Evolutionary conservation across 2,329 filamentous ascomycete species (phyloP).

Genomic region (Fusarium nanum): DNA sequence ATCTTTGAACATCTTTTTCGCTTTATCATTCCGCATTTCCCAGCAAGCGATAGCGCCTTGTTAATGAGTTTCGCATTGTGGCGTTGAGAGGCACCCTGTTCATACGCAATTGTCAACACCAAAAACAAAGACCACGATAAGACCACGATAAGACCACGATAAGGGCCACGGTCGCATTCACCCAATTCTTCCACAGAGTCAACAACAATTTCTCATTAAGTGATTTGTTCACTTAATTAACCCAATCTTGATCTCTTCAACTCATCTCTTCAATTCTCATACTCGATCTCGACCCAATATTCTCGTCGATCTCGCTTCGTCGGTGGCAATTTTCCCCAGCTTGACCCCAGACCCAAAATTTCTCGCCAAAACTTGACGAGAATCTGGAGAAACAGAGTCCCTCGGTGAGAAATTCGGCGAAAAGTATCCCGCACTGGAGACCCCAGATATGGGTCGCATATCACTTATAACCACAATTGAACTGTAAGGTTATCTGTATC

Average conservation of each 20-base stretch:
- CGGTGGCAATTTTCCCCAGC: conserved; percentile 25
- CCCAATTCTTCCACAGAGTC: fast-evolving
- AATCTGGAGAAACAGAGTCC: conserved; percentile 3
- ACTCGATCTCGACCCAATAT: not conserved
- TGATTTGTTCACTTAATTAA: not conserved
- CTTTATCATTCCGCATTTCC: no score
- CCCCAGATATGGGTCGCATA: conserved; percentile 5
- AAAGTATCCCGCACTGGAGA: conserved; percentile 10
- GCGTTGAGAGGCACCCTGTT: not conserved
- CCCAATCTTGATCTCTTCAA: no score
- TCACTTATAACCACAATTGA: not conserved
- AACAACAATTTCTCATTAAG: no score
- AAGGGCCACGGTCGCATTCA: not conserved
- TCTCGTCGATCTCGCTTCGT: not conserved
- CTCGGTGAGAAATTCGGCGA: conserved; percentile 27
- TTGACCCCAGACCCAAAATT: conserved; percentile 21
- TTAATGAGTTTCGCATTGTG: not conserved
- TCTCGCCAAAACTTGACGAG: conserved; percentile 15
- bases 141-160: no score
- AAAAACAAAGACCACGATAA: not conserved
- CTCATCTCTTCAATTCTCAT: not conserved
- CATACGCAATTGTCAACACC: not conserved
- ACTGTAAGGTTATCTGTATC: no score
- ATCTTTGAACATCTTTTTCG: no score
- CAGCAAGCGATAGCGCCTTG: no score